A percentile compares a stretch with the other conserved stretches of the same genome.
Conservation (phyloP, 768 basidiomycete genomes). For the Lactifluus piperatus region DNA sequence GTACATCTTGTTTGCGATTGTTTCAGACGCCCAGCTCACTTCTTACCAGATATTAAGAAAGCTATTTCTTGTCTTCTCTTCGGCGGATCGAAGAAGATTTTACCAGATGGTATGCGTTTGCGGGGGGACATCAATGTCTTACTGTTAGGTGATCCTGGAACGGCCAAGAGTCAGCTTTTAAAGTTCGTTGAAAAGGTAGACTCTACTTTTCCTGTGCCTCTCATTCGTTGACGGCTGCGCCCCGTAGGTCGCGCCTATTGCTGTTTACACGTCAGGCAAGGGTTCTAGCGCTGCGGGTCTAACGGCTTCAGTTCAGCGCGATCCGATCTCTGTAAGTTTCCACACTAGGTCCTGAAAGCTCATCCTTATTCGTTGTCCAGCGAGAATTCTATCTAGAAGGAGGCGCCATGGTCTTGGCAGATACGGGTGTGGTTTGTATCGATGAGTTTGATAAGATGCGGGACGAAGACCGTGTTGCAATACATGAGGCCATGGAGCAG, state of each 20-base stretch:
- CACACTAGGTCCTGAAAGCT: not conserved
- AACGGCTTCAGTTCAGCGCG: constrained; percentile 94
- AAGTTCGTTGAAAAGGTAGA: constrained; percentile 95
- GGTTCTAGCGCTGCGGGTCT: constrained; percentile 98
- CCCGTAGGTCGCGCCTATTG: constrained; percentile 84
- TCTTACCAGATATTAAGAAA: constrained; percentile 86
- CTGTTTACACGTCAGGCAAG: constrained; percentile 97
- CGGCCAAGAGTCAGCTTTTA: constrained; percentile 94
- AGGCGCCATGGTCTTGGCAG: constrained; percentile 98
- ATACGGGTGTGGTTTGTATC: constrained; percentile 97
- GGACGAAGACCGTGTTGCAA: constrained; percentile 97
- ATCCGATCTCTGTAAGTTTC: constrained; percentile 68
- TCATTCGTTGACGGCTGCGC: not conserved
- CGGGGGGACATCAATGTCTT: constrained; percentile 98
- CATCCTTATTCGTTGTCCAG: constrained; percentile 32
- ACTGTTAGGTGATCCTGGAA: constrained; percentile 94
- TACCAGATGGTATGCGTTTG: constrained; percentile 95
- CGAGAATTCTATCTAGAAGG: constrained; percentile 99
- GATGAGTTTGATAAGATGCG: constrained; percentile 99
- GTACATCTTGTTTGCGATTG: constrained; percentile 33
- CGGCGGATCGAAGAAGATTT: constrained; percentile 92
- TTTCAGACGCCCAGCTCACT: not conserved
- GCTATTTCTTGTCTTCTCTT: constrained; percentile 94
- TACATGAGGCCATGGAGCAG: constrained; percentile 99
- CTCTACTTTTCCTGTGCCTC: not conserved